phyloP scores from a whole-genome alignment of 441 rosid genomes.

The Raphanus hybrid region DNA sequence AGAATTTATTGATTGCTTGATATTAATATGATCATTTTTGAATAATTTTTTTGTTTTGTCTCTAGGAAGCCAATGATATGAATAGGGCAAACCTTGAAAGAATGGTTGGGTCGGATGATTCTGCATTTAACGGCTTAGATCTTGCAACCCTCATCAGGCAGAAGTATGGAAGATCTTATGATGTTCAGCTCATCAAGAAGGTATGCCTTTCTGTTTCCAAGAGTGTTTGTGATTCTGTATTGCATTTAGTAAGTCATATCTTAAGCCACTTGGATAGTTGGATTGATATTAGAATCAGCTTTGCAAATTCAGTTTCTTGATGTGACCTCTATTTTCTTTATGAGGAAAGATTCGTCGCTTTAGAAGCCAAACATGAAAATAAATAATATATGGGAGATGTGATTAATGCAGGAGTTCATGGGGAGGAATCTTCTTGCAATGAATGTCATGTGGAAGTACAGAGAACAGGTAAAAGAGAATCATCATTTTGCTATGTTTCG shows the following conservation, averaged over 20 bases:
- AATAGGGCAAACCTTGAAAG: slow-evolving; percentile 84
- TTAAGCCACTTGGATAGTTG: background rate
- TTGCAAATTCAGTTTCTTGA: slow-evolving; percentile 10
- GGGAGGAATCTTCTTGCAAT: slow-evolving; percentile 91
- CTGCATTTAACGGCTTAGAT: slow-evolving; percentile 83
- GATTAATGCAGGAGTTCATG: slow-evolving; percentile 83
- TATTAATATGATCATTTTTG: slow-evolving; percentile 13
- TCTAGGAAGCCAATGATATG: slow-evolving; percentile 60
- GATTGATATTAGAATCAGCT: background rate
- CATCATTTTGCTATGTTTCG: slow-evolving; percentile 19
- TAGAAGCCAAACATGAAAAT: background rate
- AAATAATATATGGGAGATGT: background rate
- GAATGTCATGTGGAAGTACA: slow-evolving; percentile 99
- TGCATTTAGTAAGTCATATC: slow-evolving; percentile 1
- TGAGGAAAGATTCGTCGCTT: background rate
- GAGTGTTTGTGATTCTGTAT: slow-evolving; percentile 23
- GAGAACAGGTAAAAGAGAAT: slow-evolving; percentile 71
- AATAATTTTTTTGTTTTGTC: slow-evolving; percentile 6
- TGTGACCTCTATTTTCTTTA: background rate
- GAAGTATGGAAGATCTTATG: slow-evolving; percentile 94
- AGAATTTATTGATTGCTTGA: background rate
- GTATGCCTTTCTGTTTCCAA: slow-evolving; percentile 41
- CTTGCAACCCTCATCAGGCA: slow-evolving; percentile 94
- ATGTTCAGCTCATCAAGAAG: slow-evolving; percentile 94
- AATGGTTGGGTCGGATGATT: slow-evolving; percentile 89